phyloP scores from a whole-genome alignment of 83 land plant species.

The Thuja plicata region DNA sequence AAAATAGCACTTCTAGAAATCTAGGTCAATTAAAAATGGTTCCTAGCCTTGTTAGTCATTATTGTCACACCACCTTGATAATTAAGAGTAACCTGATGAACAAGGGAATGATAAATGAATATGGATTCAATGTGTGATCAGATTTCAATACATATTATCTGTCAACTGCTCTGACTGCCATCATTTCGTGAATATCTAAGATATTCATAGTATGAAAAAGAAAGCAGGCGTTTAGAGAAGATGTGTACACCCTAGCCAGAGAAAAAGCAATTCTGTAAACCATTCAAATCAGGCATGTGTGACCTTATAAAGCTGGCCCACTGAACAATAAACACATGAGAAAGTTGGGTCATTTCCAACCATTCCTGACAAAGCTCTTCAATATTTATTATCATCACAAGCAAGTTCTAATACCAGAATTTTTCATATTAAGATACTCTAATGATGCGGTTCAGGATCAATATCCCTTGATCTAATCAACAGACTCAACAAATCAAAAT shows the following conservation, averaged over 20 bases:
- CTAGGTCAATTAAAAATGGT: neutral
- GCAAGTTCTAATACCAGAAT: neutral
- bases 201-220: neutral
- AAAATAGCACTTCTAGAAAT: neutral
- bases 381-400: neutral
- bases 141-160: neutral
- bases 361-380: neutral
- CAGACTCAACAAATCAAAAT: neutral
- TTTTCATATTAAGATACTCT: neutral
- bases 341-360: neutral
- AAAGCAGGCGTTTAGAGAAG: neutral
- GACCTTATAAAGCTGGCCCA: neutral
- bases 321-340: neutral
- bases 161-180: no score
- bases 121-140: neutral
- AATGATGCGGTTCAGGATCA: neutral
- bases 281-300: neutral
- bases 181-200: neutral
- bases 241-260: neutral
- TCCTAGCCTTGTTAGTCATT: neutral
- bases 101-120: neutral
- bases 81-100: neutral
- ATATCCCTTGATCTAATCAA: neutral
- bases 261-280: neutral
- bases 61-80: neutral